phyloP scores from a whole-genome alignment of 2,329 filamentous ascomycete species.

The Sporothrix inflata region DNA sequence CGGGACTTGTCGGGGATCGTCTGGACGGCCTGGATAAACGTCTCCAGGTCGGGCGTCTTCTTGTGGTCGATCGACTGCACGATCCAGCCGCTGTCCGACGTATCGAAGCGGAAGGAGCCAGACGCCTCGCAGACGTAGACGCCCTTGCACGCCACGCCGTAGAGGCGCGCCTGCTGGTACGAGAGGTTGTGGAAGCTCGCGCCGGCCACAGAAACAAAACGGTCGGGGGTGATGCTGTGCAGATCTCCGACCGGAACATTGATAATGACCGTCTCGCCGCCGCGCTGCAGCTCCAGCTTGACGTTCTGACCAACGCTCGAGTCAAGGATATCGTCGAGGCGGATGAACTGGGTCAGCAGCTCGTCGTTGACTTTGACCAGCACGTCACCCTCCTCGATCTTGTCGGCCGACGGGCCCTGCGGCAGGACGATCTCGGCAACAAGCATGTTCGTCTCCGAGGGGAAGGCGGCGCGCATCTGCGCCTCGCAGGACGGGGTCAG shows the following conservation, averaged over 20 bases:
- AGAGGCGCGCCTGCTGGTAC: constrained; percentile 95
- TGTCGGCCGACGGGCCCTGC: constrained; percentile 81
- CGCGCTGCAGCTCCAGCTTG: constrained; percentile 81
- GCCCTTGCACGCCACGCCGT: constrained; percentile 87
- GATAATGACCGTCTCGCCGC: constrained; percentile 83
- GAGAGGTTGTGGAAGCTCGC: constrained; percentile 95
- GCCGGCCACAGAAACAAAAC: constrained; percentile 91
- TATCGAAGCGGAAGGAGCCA: constrained; percentile 93
- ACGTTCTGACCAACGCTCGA: constrained; percentile 80
- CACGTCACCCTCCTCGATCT: constrained; percentile 93
- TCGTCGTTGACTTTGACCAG: constrained; percentile 91
- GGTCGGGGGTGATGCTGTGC: constrained; percentile 92
- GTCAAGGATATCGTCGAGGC: constrained; percentile 88
- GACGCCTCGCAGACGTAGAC: constrained; percentile 95
- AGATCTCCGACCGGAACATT: constrained; percentile 85
- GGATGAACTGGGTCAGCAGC: constrained; percentile 89
- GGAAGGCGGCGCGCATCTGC: constrained; percentile 78
- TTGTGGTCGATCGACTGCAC: constrained; percentile 91
- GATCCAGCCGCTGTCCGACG: constrained; percentile 88
- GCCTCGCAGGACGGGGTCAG: constrained; percentile 85
- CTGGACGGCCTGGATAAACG: constrained; percentile 91
- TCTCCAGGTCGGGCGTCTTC: constrained; percentile 81
- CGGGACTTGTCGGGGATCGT: constrained; percentile 79
- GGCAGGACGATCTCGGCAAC: constrained; percentile 95
- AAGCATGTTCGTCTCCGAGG: constrained; percentile 94